Conservation (phyloP, 164 flowering plant species). For the Piper betle region DNA sequence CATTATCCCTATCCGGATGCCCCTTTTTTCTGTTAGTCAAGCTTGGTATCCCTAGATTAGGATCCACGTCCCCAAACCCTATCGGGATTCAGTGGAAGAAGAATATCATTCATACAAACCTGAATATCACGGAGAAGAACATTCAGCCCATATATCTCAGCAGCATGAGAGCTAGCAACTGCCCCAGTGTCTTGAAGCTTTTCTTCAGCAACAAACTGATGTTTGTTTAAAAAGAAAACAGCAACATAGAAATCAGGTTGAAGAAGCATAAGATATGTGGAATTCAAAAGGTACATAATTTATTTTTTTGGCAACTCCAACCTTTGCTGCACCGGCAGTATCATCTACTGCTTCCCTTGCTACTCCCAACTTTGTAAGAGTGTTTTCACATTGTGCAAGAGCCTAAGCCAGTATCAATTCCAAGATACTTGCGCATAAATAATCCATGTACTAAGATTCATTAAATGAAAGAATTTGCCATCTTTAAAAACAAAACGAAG, state of each 20-base stretch:
- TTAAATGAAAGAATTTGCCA: neutral
- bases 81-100: too few species aligned
- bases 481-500: neutral
- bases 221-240: neutral
- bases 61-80: too few species aligned
- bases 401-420: slow-evolving; percentile 37
- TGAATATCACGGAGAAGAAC: slow-evolving; percentile 78
- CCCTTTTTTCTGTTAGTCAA: too few species aligned
- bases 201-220: slow-evolving; percentile 56
- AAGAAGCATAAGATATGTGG: neutral
- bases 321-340: slow-evolving; percentile 98
- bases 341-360: slow-evolving; percentile 91
- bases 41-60: too few species aligned
- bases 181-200: slow-evolving; percentile 75
- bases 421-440: neutral
- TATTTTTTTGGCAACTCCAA: slow-evolving; percentile 9
- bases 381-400: slow-evolving; percentile 94
- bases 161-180: slow-evolving; percentile 79
- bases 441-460: neutral
- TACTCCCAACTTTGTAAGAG: slow-evolving; percentile 73
- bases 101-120: slow-evolving; percentile 24
- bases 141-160: slow-evolving; percentile 60
- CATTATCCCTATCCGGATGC: too few species aligned
- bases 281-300: neutral
- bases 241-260: neutral